These are phyloP conservation scores for Trifolium fragiferum DNA, from an alignment of 306 rosid genomes.

Conservation along the genomic window DNA sequence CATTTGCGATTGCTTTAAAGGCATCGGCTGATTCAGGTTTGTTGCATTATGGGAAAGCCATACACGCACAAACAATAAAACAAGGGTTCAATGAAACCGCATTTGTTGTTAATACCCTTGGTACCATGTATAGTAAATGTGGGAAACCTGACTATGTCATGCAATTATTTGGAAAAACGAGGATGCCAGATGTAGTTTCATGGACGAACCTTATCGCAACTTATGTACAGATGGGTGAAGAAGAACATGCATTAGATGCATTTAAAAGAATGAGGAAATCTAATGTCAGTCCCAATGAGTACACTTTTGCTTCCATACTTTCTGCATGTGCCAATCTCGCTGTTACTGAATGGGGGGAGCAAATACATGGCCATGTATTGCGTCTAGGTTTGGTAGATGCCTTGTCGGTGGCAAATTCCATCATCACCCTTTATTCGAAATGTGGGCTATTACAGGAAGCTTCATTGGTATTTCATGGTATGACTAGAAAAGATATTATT, in stretches of 20 bases:
- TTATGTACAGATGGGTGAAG: conserved; percentile 59
- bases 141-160: conserved; percentile 66
- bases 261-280: conserved; percentile 68
- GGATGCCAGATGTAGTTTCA: conserved; percentile 72
- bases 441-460: conserved; percentile 67
- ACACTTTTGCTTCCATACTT: conserved; percentile 70
- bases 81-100: conserved; percentile 70
- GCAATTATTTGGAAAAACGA: conserved; percentile 64
- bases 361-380: conserved; percentile 66
- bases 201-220: conserved; percentile 75
- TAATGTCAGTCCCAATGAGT: conserved; percentile 68
- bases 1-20: conserved; percentile 70
- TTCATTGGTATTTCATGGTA: conserved; percentile 58
- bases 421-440: conserved; percentile 70
- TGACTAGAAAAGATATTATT: conserved; percentile 67
- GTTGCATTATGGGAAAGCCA: conserved; percentile 63
- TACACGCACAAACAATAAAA: conserved; percentile 68
- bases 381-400: conserved; percentile 56
- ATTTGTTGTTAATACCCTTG: conserved; percentile 68
- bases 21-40: conserved; percentile 73
- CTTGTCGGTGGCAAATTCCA: conserved; percentile 72
- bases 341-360: conserved; percentile 64
- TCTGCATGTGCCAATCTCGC: conserved; percentile 73
- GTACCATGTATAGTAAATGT: conserved; percentile 77
- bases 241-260: conserved; percentile 60